Evolutionary conservation across 2,329 filamentous ascomycete species (phyloP).

Genomic region (Stagonosporopsis chrysanthemi): DNA sequence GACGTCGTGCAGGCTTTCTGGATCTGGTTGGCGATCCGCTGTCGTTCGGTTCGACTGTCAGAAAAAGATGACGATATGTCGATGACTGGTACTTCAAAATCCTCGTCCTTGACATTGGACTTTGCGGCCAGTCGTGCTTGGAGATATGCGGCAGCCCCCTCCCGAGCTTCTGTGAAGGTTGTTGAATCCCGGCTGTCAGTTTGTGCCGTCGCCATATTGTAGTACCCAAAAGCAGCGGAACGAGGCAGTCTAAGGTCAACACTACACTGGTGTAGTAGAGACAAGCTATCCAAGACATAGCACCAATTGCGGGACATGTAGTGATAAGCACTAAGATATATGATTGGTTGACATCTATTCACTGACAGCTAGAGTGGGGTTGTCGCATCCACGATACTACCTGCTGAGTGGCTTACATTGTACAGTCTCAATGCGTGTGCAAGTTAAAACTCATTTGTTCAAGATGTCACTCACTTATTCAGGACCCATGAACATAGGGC

Average conservation of each 20-base stretch:
- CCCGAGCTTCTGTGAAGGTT: slow-evolving; percentile 43
- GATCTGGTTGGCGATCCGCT: slow-evolving; percentile 50
- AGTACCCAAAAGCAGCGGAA: background rate
- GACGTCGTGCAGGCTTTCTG: slow-evolving; percentile 49
- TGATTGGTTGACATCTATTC: slow-evolving; percentile 6
- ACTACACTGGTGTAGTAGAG: background rate
- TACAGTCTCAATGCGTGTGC: background rate
- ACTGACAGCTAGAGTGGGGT: slow-evolving; percentile 2
- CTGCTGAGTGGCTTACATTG: no score
- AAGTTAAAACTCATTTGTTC: background rate
- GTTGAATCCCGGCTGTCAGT: slow-evolving; percentile 12
- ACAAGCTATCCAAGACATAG: background rate
- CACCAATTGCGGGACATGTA: background rate
- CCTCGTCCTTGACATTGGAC: slow-evolving; percentile 19
- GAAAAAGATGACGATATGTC: slow-evolving; percentile 50
- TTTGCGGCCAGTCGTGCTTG: slow-evolving; percentile 40
- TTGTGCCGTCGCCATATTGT: slow-evolving; percentile 10
- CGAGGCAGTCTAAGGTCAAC: background rate
- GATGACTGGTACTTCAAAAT: slow-evolving; percentile 50
- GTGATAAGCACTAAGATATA: slow-evolving; percentile 7
- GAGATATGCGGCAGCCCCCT: slow-evolving; percentile 47
- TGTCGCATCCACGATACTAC: background rate
- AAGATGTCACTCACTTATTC: background rate
- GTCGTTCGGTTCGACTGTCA: slow-evolving; percentile 37
- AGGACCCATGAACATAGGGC: background rate